A percentile compares a stretch with the other conserved stretches of the same genome.
These are phyloP conservation scores for Nannochloropsis gaditana DNA, from an alignment of 108 stramenopile species.

Conservation along the genomic window DNA sequence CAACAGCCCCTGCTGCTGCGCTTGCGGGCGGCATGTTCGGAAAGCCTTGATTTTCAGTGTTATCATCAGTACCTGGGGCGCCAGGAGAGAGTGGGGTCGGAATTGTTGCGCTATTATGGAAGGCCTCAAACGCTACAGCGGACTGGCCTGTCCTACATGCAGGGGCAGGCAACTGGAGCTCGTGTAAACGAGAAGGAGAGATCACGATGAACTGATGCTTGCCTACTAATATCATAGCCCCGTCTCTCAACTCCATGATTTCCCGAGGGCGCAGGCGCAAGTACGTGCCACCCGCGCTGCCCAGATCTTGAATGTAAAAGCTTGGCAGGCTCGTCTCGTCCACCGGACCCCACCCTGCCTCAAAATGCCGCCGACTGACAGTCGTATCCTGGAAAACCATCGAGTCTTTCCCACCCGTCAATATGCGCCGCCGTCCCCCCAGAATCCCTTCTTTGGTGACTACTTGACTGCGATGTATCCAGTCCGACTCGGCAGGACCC, in stretches of 20 bases:
- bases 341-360: conserved; percentile 21
- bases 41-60: neutral
- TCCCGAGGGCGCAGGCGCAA: conserved; percentile 26
- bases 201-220: conserved; percentile 48
- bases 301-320: conserved; percentile 42
- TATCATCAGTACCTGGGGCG: neutral
- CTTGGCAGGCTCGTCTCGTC: too few relatives aligned
- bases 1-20: neutral
- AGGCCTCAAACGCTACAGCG: too few relatives aligned
- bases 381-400: conserved; percentile 41
- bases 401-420: neutral
- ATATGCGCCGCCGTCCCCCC: neutral
- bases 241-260: neutral
- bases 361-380: conserved; percentile 49
- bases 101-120: neutral
- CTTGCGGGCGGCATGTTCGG: neutral
- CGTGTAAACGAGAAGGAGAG: neutral
- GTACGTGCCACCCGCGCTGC: conserved; percentile 47
- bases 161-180: neutral
- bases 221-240: conserved; percentile 45
- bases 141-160: neutral
- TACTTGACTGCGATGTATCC: neutral
- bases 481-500: neutral
- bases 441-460: neutral
- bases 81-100: neutral